These are phyloP conservation scores for Teratosphaeria gauchensis DNA, from an alignment of 2,329 filamentous ascomycete species.

Conservation along the genomic window DNA sequence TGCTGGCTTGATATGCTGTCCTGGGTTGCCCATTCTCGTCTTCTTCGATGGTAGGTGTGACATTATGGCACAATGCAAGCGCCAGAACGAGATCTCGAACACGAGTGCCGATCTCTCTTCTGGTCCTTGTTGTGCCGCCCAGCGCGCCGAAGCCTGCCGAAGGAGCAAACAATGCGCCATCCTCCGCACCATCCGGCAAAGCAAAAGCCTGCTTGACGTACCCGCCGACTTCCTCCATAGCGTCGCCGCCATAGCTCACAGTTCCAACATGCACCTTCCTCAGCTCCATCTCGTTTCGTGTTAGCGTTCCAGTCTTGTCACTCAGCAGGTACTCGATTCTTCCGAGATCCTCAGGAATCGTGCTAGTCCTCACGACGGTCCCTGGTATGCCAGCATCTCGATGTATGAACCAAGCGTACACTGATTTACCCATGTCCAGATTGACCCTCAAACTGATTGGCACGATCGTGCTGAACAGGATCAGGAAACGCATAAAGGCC, in stretches of 20 bases:
- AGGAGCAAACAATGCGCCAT: conserved; percentile 55
- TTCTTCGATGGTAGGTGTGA: conserved; percentile 83
- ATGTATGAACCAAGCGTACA: conserved; percentile 94
- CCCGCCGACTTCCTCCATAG: conserved; percentile 89
- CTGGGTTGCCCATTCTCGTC: conserved; percentile 55
- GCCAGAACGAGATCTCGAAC: conserved; percentile 90
- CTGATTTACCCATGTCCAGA: conserved; percentile 91
- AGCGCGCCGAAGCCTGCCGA: conserved; percentile 44
- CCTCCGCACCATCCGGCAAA: conserved; percentile 14
- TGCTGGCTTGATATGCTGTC: conserved; percentile 91
- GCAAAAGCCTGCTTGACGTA: conserved; percentile 79
- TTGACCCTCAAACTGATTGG: conserved; percentile 95
- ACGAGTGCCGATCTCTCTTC: conserved; percentile 85
- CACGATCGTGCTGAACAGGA: conserved; percentile 98
- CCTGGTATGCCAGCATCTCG: conserved; percentile 80
- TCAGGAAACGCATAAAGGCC: conserved; percentile 94
- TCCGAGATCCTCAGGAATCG: conserved; percentile 91
- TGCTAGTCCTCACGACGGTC: conserved; percentile 90
- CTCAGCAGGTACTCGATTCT: conserved; percentile 93
- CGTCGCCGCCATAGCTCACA: conserved; percentile 94
- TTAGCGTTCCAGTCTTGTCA: conserved; percentile 96
- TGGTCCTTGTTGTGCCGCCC: conserved; percentile 55
- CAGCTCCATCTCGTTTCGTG: conserved; percentile 76
- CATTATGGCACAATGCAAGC: conserved; percentile 89
- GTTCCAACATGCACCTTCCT: conserved; percentile 98